Conservation (phyloP, 768 basidiomycete genomes). For the Psilocybe subaeruginosa region DNA sequence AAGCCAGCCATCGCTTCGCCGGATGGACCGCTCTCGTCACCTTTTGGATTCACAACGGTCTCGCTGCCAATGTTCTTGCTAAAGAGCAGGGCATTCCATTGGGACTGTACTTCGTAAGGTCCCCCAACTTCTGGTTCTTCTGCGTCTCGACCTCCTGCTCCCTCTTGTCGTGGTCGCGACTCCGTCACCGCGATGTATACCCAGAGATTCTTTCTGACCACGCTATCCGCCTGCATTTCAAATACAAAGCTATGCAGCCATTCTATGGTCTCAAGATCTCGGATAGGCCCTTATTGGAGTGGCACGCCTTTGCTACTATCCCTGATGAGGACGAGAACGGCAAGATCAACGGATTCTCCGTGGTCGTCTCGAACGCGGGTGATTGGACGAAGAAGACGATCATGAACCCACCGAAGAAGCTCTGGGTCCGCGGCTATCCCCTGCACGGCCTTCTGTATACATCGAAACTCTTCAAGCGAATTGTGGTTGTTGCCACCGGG, state of each 20-base stretch:
- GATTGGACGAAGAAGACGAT: slow-evolving; percentile 59
- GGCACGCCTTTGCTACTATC: slow-evolving; percentile 53
- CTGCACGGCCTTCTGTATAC: slow-evolving; percentile 53
- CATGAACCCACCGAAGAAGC: slow-evolving; percentile 47
- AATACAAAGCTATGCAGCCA: slow-evolving; percentile 42
- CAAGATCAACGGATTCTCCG: slow-evolving; percentile 45
- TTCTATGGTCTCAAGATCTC: slow-evolving; percentile 37
- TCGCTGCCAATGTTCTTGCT: slow-evolving; percentile 36
- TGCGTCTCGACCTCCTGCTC: slow-evolving; percentile 38
- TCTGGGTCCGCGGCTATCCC: slow-evolving; percentile 59
- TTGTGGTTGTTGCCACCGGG: slow-evolving; percentile 58
- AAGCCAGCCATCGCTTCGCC: slow-evolving; percentile 55
- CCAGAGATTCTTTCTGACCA: slow-evolving; percentile 56
- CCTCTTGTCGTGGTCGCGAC: slow-evolving; percentile 53
- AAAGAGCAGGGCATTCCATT: slow-evolving; percentile 34
- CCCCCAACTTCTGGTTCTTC: slow-evolving; percentile 52
- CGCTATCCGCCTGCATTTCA: slow-evolving; percentile 56
- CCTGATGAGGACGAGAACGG: slow-evolving; percentile 36
- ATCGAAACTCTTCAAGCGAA: slow-evolving; percentile 49
- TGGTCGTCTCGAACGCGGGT: slow-evolving; percentile 57
- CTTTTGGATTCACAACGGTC: slow-evolving; percentile 49
- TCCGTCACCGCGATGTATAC: slow-evolving; percentile 50
- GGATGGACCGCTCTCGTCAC: slow-evolving; percentile 55
- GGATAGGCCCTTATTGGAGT: slow-evolving; percentile 46
- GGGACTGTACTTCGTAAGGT: slow-evolving; percentile 44